These are phyloP conservation scores for Acanthamoeba triangularis DNA, from an alignment of 208 protist genomes.

Conservation along the genomic window DNA sequence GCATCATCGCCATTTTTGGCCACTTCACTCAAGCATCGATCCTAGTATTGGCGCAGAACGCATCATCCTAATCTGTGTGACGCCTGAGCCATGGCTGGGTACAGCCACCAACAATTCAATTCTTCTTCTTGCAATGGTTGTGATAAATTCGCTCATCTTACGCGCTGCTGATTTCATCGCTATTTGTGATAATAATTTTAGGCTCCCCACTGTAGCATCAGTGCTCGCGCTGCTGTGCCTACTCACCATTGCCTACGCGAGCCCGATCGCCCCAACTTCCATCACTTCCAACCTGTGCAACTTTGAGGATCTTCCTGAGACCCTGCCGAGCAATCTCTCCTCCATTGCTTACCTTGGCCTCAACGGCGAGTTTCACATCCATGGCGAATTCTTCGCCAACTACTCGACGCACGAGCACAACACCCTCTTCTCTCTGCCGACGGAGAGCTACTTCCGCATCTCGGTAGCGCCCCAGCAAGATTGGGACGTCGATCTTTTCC, in stretches of 20 bases:
- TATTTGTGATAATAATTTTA: too few species aligned
- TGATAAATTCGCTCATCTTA: too few species aligned
- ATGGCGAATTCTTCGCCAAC: slow-evolving; percentile 73
- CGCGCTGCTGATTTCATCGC: too few species aligned
- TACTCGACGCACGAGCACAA: slow-evolving; percentile 12
- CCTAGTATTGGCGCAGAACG: too few species aligned
- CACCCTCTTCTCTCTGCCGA: slow-evolving; percentile 51
- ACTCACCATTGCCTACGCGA: neutral
- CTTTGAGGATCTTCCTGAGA: slow-evolving; percentile 50
- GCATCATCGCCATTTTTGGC: too few species aligned
- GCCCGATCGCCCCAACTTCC: neutral
- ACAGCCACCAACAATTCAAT: too few species aligned
- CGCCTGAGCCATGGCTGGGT: too few species aligned
- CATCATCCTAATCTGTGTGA: too few species aligned
- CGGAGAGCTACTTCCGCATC: slow-evolving; percentile 39
- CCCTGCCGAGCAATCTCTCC: slow-evolving; percentile 15
- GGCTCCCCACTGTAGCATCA: too few species aligned
- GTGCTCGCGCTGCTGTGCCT: neutral
- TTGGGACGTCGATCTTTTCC: slow-evolving; percentile 68
- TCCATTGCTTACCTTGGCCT: slow-evolving; percentile 58
- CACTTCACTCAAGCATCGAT: too few species aligned
- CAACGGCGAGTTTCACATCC: slow-evolving; percentile 63
- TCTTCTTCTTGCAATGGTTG: too few species aligned
- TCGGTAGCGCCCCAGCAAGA: slow-evolving; percentile 54
- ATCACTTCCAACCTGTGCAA: neutral